Evolutionary conservation across 2,329 filamentous ascomycete species (phyloP), one percentile per base, ranked within the genome.

Genomic region (Ophiostoma montium): DNA sequence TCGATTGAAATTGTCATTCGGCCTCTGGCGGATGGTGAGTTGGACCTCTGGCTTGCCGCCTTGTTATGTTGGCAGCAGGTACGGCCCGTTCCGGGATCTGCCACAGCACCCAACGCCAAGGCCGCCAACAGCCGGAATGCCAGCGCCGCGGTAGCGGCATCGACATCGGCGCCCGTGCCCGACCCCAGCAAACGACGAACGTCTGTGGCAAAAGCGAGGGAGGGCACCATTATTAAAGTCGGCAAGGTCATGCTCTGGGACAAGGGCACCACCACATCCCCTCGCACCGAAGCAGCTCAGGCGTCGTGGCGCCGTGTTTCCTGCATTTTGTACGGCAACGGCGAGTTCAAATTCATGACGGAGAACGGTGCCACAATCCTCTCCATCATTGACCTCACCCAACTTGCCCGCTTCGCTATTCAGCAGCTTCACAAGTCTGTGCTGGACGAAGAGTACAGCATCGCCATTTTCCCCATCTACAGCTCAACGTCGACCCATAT

Each of bases 381-480:
- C 15, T 84, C 85, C 27, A 78, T 88, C 43, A 84, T 96, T 47
- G 87, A 94, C 58, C 72, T 98, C 5, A 86, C 87, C 12, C 86
- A 95, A 58, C 71, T 98, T 8, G 92, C 88, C 16, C 78, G 92
- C 48, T 92, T 84, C 62, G 87, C 90, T 9, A 82, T 98, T 47
- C 92, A 98, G 63, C 80, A 89, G 57, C 71, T 98, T 47, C 87
- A 96, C 63, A 79, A 80, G 47, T 94, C 89, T 5, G 90, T 98
- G 9, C 67, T 98, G 38, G 87, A 94, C 55, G 86, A 92, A 62
- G 87, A 95, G 52, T 92, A 86, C 60, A 96, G 89, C 67, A 85
- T 98, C 54, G 89, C 86, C 47, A 90, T 98, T 43, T 95, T 95
- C 60, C 90, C 92, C 15, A 89, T 90, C 54, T 96, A 98, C 64